Conservation (phyloP, 2,329 filamentous ascomycete species). For the Aschersonia sp. region DNA sequence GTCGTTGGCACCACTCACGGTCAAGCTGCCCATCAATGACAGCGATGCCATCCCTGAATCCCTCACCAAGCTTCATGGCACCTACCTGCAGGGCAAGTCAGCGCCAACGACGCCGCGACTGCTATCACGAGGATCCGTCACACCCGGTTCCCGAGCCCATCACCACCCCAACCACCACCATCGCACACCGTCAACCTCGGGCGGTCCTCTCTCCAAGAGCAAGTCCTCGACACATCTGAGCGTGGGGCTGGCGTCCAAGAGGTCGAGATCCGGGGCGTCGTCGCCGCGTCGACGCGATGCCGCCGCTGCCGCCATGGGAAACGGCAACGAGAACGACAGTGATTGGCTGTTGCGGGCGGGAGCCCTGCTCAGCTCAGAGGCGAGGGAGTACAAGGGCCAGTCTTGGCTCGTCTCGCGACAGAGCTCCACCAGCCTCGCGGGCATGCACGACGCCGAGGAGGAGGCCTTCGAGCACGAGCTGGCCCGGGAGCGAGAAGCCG, state of each 20-base stretch:
- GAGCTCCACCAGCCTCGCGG: conserved; percentile 47
- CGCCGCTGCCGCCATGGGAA: conserved; percentile 15
- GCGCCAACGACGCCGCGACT: conserved; percentile 51
- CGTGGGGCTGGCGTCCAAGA: conserved; percentile 6
- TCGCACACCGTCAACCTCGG: conserved; percentile 21
- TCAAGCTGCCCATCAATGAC: conserved; percentile 43
- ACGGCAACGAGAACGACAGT: conserved; percentile 31
- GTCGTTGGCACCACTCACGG: conserved; percentile 48
- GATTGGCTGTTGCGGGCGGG: conserved; percentile 54
- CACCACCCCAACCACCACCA: conserved; percentile 10
- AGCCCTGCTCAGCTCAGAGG: conserved; percentile 44
- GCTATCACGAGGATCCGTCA: conserved; percentile 38
- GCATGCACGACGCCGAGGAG: conserved; percentile 35
- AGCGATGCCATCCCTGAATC: conserved; percentile 29
- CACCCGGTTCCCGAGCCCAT: conserved; percentile 30
- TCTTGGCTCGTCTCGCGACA: conserved; percentile 52
- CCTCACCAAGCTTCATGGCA: conserved; percentile 19
- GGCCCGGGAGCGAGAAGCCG: conserved; percentile 32
- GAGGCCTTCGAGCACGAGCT: conserved; percentile 37
- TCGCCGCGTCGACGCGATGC: conserved; percentile 20
- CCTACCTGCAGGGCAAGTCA: conserved; percentile 47
- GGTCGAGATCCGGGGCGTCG: conserved; percentile 14
- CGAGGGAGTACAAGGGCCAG: conserved; percentile 54
- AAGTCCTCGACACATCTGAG: conserved; percentile 46
- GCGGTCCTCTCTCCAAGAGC: conserved; percentile 36